phyloP scores from a whole-genome alignment of 768 basidiomycete genomes.

The Tricholoma saponaceum region DNA sequence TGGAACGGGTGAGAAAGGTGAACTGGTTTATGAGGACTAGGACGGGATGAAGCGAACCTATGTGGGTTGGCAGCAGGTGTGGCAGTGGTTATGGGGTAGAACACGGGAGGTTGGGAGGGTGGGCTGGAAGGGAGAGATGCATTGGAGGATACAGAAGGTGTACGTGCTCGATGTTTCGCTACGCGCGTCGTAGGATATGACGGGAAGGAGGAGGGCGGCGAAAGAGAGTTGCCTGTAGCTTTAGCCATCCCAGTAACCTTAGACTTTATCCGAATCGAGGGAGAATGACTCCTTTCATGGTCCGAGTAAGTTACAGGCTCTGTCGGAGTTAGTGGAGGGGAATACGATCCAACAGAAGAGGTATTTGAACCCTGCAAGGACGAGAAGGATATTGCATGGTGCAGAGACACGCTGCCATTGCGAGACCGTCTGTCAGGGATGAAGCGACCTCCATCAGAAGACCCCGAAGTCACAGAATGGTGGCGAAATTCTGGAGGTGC shows the following conservation, averaged over 20 bases:
- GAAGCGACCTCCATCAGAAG: constrained; percentile 18
- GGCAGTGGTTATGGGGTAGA: constrained; percentile 57
- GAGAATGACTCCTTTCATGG: constrained; percentile 18
- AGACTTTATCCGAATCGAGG: constrained; percentile 49
- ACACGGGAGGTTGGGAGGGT: constrained; percentile 24
- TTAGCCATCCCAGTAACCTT: constrained; percentile 54
- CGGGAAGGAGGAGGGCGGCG: constrained; percentile 16
- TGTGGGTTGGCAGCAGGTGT: constrained; percentile 56
- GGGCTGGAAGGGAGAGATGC: constrained; percentile 24
- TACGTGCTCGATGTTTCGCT: constrained; percentile 27
- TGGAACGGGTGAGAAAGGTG: constrained; percentile 30
- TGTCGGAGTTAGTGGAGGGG: constrained; percentile 13
- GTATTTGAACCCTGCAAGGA: constrained; percentile 24
- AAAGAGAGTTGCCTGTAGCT: constrained; percentile 16
- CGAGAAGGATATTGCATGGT: constrained; percentile 35
- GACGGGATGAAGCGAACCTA: constrained; percentile 39
- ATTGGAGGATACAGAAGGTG: constrained; percentile 38
- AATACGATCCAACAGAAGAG: constrained; percentile 15
- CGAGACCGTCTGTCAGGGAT: constrained; percentile 17
- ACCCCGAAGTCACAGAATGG: constrained; percentile 21
- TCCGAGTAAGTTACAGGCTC: constrained; percentile 9
- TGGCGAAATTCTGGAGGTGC: constrained; percentile 30
- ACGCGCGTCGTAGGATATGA: constrained; percentile 25
- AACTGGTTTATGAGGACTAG: constrained; percentile 23
- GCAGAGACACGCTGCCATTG: constrained; percentile 29